A percentile compares a stretch with the other conserved stretches of the same genome.
Conservation (phyloP, 805 yeast genomes). For the Crinitomyces ghanaensis region DNA sequence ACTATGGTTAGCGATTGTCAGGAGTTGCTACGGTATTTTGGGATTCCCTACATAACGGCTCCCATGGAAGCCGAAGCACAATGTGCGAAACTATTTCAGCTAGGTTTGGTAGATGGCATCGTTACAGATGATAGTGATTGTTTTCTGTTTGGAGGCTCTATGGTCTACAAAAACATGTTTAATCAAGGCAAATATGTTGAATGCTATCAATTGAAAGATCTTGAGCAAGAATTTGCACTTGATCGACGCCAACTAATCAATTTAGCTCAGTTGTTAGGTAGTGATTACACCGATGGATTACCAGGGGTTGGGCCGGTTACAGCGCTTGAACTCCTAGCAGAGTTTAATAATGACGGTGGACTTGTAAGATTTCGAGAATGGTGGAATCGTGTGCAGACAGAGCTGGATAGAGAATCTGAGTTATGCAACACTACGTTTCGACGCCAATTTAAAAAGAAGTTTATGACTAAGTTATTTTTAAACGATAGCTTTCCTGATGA, state of each 20-base stretch:
- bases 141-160: slow-evolving; percentile 79
- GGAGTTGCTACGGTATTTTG: slow-evolving; percentile 74
- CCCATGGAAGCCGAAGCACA: slow-evolving; percentile 99
- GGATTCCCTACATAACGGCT: slow-evolving; percentile 89
- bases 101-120: slow-evolving; percentile 82
- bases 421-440: slow-evolving; percentile 36
- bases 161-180: slow-evolving; percentile 83
- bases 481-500: slow-evolving; percentile 60
- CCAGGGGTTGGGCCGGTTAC: slow-evolving; percentile 91
- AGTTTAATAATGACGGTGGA: slow-evolving; percentile 48
- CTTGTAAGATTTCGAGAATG: slow-evolving; percentile 36
- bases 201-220: slow-evolving; percentile 50
- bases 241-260: slow-evolving; percentile 56
- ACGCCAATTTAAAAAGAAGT: slow-evolving; percentile 45
- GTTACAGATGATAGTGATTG: slow-evolving; percentile 97
- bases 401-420: slow-evolving; percentile 30
- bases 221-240: slow-evolving; percentile 56
- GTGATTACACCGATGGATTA: slow-evolving; percentile 90
- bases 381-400: slow-evolving; percentile 41
- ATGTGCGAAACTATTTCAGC: slow-evolving; percentile 66
- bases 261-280: slow-evolving; percentile 75
- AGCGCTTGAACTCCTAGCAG: slow-evolving; percentile 82
- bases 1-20: slow-evolving; percentile 86
- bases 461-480: slow-evolving; percentile 44
- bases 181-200: slow-evolving; percentile 89